A percentile compares a stretch with the other conserved stretches of the same genome.
Conservation (phyloP, 495 filamentous ascomycete genomes). For the Podospora tetraspora region DNA sequence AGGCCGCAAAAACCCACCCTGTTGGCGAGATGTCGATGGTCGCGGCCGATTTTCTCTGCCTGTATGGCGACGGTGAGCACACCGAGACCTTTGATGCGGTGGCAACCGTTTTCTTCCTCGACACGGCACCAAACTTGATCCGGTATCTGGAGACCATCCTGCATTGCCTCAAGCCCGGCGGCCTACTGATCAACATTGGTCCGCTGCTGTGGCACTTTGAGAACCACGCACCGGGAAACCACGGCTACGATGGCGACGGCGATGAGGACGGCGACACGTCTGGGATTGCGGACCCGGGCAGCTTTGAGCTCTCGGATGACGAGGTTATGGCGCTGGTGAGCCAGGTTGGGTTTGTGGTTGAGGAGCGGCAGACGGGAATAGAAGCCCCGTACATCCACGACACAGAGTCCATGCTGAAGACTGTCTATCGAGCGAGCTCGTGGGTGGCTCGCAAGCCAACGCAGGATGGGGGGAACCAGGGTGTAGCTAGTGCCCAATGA, state of each 20-base stretch:
- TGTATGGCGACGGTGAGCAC: slow-evolving; percentile 60
- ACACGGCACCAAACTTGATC: slow-evolving; percentile 90
- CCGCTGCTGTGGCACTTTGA: slow-evolving; percentile 90
- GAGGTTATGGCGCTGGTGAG: slow-evolving; percentile 75
- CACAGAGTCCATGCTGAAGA: slow-evolving; percentile 74
- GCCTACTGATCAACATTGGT: slow-evolving; percentile 83
- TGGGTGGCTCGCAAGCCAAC: slow-evolving; percentile 79
- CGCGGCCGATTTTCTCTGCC: slow-evolving; percentile 72
- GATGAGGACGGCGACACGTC: slow-evolving; percentile 43
- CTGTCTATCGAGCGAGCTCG: slow-evolving; percentile 65
- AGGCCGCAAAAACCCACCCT: slow-evolving; percentile 9
- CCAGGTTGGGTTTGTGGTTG: slow-evolving; percentile 71
- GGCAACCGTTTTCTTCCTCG: slow-evolving; percentile 88
- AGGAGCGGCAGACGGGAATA: slow-evolving; percentile 49
- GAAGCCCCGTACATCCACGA: slow-evolving; percentile 81
- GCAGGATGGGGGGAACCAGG: not conserved
- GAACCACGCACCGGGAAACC: slow-evolving; percentile 44
- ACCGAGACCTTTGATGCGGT: slow-evolving; percentile 70
- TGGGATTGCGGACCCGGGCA: slow-evolving; percentile 72
- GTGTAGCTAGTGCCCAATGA: not conserved
- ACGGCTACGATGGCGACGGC: slow-evolving; percentile 37
- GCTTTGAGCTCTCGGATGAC: slow-evolving; percentile 80
- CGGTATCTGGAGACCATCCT: slow-evolving; percentile 78
- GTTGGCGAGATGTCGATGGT: slow-evolving; percentile 76
- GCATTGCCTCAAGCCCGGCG: slow-evolving; percentile 70